Base-by-base conservation (phyloP, 345 rosid genomes). In the Clarkia xantiana region DNA sequence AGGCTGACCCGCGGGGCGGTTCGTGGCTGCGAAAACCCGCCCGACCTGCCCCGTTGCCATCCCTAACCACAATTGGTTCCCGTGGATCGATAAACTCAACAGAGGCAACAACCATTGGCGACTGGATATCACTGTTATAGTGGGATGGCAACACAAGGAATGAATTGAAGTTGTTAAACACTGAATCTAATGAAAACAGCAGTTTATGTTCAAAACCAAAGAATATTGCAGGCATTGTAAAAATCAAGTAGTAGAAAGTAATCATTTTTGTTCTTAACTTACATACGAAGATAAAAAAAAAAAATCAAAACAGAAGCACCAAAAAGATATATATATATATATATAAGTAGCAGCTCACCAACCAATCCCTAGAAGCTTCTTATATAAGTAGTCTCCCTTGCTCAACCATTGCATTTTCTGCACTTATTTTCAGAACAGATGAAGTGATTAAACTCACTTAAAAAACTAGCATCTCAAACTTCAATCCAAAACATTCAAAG, bases 51-150 rank as follows among this genome's bases (percentile, higher is more conserved):
- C n/a, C n/a, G n/a, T n/a, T n/a, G n/a, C n/a, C n/a, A 2, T 47
- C 12, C 71, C 86, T 53, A 59, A 85, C 91, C 86, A 74, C 85
- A 16, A 82, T 77, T 29, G 95, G 95, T 66, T 82, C 84, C 57
- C 88, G 75, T 14, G 95, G 94, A 70, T 90, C 90, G 52, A 90
- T 64, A 68, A 89, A 85, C 64, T 89, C 95, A 72, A 89, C 97
- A 8, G 84, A 70, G 48, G 95, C 94, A 62, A 85, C 60, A 48
- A 85, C 95, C 77, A 89, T 52, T 44, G 97, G 95, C 42, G 95
- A 73, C 76, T 77, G 87, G 62, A 89, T 85, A 74, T 85, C 94
- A 38, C 95, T 94, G 75, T 52, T 29, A 85, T 71, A 1, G 80
- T 82, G 40, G 95, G 97, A 95, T 88, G 70, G 39, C 40, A 20